phyloP scores from a whole-genome alignment of 2,329 filamentous ascomycete species.

The Stenocarpella maydis region DNA sequence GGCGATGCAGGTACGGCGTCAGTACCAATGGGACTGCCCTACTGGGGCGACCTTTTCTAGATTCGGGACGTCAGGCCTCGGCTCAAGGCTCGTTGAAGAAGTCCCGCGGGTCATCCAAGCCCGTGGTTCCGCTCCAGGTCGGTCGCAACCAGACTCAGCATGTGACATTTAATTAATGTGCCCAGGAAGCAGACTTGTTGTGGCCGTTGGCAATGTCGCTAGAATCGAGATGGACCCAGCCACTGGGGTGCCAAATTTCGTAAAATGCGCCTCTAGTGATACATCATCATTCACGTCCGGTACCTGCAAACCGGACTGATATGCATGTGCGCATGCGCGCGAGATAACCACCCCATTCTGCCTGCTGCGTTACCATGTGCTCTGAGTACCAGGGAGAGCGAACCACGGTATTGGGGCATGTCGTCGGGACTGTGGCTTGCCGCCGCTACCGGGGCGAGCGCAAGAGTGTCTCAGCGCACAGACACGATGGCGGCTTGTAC shows the following conservation, averaged over 20 bases:
- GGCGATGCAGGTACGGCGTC: constrained; percentile 31
- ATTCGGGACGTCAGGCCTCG: constrained; percentile 20
- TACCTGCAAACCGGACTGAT: not conserved
- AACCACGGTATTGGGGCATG: constrained; percentile 28
- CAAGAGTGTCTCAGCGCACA: constrained; percentile 13
- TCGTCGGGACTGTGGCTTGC: constrained; percentile 23
- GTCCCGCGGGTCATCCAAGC: constrained; percentile 17
- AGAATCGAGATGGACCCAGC: constrained; percentile 9
- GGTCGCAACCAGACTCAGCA: constrained; percentile 12
- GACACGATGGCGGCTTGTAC: constrained; percentile 1
- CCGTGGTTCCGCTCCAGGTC: constrained; percentile 19
- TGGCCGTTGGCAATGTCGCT: constrained; percentile 2
- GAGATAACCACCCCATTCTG: constrained; percentile 15
- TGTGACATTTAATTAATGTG: constrained; percentile 25
- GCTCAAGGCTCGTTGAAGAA: constrained; percentile 3
- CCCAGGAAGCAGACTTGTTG: constrained; percentile 9
- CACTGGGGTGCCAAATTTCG: constrained; percentile 21
- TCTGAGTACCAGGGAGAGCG: constrained; percentile 3
- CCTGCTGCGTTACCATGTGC: constrained; percentile 8
- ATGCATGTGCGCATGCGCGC: not conserved
- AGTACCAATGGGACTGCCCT: constrained; percentile 11
- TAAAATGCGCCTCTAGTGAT: not conserved
- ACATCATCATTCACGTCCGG: constrained; percentile 4
- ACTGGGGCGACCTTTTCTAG: not conserved
- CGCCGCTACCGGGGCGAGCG: constrained; percentile 17